phyloP scores from a whole-genome alignment of 495 filamentous ascomycete genomes.

The Staphylotrichum longicolle region DNA sequence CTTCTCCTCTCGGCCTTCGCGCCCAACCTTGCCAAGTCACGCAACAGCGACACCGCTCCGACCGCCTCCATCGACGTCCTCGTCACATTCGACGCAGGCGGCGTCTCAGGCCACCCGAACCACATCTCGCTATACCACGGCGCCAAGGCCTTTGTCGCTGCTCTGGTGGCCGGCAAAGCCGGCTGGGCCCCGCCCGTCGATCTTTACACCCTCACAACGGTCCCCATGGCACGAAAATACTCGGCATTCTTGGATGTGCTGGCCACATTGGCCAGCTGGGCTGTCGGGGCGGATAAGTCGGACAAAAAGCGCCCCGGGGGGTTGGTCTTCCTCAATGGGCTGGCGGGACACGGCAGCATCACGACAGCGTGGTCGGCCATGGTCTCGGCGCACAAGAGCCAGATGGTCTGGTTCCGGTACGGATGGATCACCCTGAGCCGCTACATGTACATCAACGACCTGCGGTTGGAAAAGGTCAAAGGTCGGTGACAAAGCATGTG shows the following conservation, averaged over 20 bases:
- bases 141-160: conserved; percentile 65
- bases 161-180: conserved; percentile 58
- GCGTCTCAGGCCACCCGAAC: conserved; percentile 85
- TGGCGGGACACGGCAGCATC: conserved; percentile 52
- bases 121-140: conserved; percentile 85
- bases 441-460: conserved; percentile 95
- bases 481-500: conserved; percentile 13
- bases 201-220: conserved; percentile 76
- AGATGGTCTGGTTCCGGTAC: conserved; percentile 99
- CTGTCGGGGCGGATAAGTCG: conserved; percentile 38
- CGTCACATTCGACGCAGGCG: conserved; percentile 80
- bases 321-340: conserved; percentile 67
- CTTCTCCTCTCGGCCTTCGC: conserved; percentile 69
- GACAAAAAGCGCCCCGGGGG: conserved; percentile 48
- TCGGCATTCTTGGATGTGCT: conserved; percentile 68
- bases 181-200: conserved; percentile 73
- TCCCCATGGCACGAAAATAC: conserved; percentile 76
- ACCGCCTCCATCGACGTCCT: conserved; percentile 72
- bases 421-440: conserved; percentile 88
- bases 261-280: conserved; percentile 55
- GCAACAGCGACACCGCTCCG: conserved; percentile 39
- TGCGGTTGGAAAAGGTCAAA: conserved; percentile 58
- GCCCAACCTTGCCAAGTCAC: conserved; percentile 50
- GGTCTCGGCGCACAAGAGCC: conserved; percentile 82
- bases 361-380: conserved; percentile 72